A percentile compares a stretch with the other conserved stretches of the same genome.
These are phyloP conservation scores for Fusarium drepaniforme DNA, from an alignment of 2,329 filamentous ascomycete species.

Conservation along the genomic window DNA sequence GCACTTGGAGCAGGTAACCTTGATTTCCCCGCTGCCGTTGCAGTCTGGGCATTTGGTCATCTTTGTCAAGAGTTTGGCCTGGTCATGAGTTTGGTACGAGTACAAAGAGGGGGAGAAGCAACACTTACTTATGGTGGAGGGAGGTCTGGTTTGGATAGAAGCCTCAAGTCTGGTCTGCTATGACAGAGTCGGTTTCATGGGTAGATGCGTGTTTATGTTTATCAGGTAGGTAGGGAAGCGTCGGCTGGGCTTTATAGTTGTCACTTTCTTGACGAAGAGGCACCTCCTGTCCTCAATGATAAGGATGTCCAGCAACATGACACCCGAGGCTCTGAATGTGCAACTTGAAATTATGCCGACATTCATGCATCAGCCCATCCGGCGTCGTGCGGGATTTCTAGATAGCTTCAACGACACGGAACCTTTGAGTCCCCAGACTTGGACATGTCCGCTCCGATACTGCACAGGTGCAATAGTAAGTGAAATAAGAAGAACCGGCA, in stretches of 20 bases:
- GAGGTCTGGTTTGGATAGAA: too few species aligned
- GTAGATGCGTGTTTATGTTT: neutral
- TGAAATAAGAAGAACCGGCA: neutral
- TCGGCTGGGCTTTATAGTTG: neutral
- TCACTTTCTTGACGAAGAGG: neutral
- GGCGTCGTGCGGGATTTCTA: neutral
- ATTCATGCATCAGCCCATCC: neutral
- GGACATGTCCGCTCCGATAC: neutral
- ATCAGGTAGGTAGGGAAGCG: neutral
- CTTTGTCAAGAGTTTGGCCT: neutral
- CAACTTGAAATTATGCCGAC: neutral
- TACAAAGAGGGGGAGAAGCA: too few species aligned
- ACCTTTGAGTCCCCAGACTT: neutral
- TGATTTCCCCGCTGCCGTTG: neutral
- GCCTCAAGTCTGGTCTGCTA: too few species aligned
- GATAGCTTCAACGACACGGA: neutral
- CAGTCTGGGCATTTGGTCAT: neutral
- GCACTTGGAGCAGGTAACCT: neutral
- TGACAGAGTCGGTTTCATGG: neutral
- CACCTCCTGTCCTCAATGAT: neutral
- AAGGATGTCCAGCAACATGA: neutral
- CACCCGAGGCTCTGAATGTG: neutral
- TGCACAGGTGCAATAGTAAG: neutral
- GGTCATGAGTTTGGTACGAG: too few species aligned
- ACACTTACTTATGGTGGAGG: too few species aligned